Conservation (phyloP, 306 rosid species). For the Ziziphus jujuba region DNA sequence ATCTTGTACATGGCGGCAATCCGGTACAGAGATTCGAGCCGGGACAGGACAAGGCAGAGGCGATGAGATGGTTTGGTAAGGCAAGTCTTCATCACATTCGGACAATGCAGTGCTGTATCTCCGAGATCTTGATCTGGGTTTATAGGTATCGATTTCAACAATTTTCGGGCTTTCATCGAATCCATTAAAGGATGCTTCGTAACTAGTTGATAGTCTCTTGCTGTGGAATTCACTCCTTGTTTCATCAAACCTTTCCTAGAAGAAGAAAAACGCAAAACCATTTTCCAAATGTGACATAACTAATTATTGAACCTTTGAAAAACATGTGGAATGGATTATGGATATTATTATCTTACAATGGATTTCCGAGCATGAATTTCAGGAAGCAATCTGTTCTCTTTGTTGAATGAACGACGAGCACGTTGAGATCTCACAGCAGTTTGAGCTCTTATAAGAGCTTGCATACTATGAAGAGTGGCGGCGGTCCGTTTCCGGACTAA, state of each 20-base stretch:
- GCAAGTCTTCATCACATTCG: slow-evolving; percentile 62
- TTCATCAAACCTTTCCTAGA: slow-evolving; percentile 75
- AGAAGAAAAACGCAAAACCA: background rate
- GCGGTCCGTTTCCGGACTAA: slow-evolving; percentile 87
- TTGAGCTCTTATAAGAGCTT: slow-evolving; percentile 90
- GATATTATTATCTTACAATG: slow-evolving; percentile 49
- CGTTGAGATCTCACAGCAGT: slow-evolving; percentile 62
- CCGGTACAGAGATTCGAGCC: slow-evolving; percentile 42
- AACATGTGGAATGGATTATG: background rate
- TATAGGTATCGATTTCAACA: slow-evolving; percentile 85
- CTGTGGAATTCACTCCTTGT: slow-evolving; percentile 76
- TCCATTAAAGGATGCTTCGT: slow-evolving; percentile 50
- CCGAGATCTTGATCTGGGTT: slow-evolving; percentile 63
- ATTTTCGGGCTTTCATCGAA: slow-evolving; percentile 79
- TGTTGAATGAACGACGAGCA: slow-evolving; percentile 82
- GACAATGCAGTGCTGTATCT: slow-evolving; percentile 47
- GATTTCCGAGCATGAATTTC: slow-evolving; percentile 61
- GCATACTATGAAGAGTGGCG: slow-evolving; percentile 90
- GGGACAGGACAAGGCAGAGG: slow-evolving; percentile 57
- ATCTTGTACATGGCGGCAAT: slow-evolving; percentile 49
- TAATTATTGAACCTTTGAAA: background rate
- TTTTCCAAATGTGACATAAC: background rate
- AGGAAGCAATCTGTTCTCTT: slow-evolving; percentile 46
- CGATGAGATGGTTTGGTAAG: slow-evolving; percentile 50
- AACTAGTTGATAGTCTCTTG: slow-evolving; percentile 59